Conservation (phyloP, 495 filamentous ascomycete species). For the Aspergillus affinis region DNA sequence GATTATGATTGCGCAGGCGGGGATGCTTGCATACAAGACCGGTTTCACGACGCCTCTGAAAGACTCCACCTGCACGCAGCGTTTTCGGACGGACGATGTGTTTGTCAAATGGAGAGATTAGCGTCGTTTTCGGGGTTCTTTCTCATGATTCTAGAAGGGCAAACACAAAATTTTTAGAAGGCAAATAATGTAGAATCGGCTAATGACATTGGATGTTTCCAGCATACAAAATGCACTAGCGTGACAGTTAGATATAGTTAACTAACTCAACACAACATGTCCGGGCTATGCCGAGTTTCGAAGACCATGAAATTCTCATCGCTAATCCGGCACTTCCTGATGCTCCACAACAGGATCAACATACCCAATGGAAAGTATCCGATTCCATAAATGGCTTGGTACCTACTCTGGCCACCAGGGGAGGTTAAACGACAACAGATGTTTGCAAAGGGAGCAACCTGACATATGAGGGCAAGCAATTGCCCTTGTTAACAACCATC, state of each 20-base stretch:
- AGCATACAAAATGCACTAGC: neutral
- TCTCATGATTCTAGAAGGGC: neutral
- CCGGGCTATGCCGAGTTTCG: neutral
- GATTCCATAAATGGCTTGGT: neutral
- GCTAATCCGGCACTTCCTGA: neutral
- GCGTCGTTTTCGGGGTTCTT: constrained; percentile 7
- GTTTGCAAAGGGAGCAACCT: too few relatives aligned
- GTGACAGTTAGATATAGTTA: neutral
- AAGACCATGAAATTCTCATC: neutral
- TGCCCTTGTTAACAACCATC: neutral
- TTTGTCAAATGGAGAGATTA: constrained; percentile 83
- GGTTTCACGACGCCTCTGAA: constrained; percentile 74
- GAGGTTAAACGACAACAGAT: too few relatives aligned
- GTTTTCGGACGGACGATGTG: constrained; percentile 94
- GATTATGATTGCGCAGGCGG: constrained; percentile 99
- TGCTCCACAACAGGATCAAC: neutral
- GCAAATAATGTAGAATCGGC: neutral
- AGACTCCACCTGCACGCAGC: constrained; percentile 87
- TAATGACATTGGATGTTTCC: neutral
- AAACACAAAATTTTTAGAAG: neutral
- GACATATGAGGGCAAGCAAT: neutral
- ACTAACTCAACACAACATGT: neutral
- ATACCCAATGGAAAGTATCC: neutral
- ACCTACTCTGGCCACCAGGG: neutral
- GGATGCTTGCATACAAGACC: constrained; percentile 76